A percentile compares a stretch with the other conserved stretches of the same genome.
phyloP scores from a whole-genome alignment of 768 basidiomycete genomes.

The Calvatia gigantea region DNA sequence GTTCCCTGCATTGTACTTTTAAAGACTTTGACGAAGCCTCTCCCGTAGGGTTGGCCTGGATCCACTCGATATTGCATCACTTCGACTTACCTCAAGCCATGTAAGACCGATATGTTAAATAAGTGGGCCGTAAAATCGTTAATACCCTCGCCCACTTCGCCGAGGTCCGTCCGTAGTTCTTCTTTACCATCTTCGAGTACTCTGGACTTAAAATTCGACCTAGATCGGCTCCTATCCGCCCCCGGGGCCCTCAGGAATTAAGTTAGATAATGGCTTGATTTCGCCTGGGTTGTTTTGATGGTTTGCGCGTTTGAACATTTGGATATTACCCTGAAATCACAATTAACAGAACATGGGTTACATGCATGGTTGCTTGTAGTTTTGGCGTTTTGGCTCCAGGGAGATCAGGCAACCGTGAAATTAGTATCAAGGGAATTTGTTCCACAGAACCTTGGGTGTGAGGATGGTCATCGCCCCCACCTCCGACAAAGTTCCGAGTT shows the following conservation, averaged over 20 bases:
- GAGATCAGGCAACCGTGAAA: slow-evolving; percentile 56
- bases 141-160: slow-evolving; percentile 64
- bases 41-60: background rate
- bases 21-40: background rate
- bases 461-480: slow-evolving; percentile 20
- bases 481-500: slow-evolving; percentile 1
- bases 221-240: too few relatives aligned
- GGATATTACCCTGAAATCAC: slow-evolving; percentile 45
- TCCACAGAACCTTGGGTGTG: slow-evolving; percentile 64
- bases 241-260: slow-evolving; percentile 70
- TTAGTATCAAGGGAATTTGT: slow-evolving; percentile 55
- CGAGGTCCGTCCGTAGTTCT: slow-evolving; percentile 31
- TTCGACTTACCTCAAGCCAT: slow-evolving; percentile 78
- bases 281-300: background rate
- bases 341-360: slow-evolving; percentile 71
- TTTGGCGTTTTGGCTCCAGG: slow-evolving; percentile 67
- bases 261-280: slow-evolving; percentile 62
- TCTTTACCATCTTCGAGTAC: background rate
- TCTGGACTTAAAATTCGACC: slow-evolving; percentile 27
- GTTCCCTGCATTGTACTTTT: slow-evolving; percentile 54
- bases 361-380: slow-evolving; percentile 62
- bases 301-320: background rate
- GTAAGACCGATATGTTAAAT: slow-evolving; percentile 71
- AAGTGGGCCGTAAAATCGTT: slow-evolving; percentile 64
- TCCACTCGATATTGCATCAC: slow-evolving; percentile 58